Evolutionary conservation across 2,329 filamentous ascomycete genomes (phyloP), one percentile per base, ranked within the genome.

Genomic region (Aspergillus persii): DNA sequence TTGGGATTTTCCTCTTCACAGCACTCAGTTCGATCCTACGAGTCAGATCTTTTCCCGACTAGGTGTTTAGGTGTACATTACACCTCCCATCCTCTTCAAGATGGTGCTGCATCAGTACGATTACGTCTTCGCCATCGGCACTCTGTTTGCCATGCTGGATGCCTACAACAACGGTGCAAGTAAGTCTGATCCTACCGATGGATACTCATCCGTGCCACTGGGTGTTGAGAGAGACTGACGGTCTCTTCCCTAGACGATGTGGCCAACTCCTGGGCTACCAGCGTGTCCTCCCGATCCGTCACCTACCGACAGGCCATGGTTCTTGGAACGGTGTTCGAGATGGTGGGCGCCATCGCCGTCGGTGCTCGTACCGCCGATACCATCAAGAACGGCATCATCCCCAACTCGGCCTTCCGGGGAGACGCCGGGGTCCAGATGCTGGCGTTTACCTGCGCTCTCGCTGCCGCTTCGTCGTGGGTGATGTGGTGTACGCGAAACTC

Each of bases 211-310:
- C 26, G 50, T 60, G 12, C 50, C 44, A 2, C 4, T 1, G 15
- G 15, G 15, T 4, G 3, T 6, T 7, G 15, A 41, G 5, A 6
- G 5, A 7, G 36, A n/a, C 36, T 41, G 15, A 9, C 18, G 12
- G 6, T 1, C 23, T 4, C 5, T 15, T n/a, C 7, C 4, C 11
- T 29, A 73, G 71, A 92, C 76, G 90, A 93, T 89, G 90, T 94
- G 58, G 90, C 90, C 71, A 94, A 94, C 77, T 80, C 90, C 53
- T 93, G 89, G 88, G 90, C 90, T 7, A 93, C 90, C 67, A 89
- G 85, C 69, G 89, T 93, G 60, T 92, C 90, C 23, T 92, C 90
- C n/a, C 80, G 90, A 56, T 92, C 90, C 65, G 65, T 73, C 59
- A 69, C 69, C 27, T 73, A 73, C 47, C 65, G 70, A 15, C 70